Conservation (phyloP, 2,329 filamentous ascomycete species). For the Xylariaceae sp. region DNA sequence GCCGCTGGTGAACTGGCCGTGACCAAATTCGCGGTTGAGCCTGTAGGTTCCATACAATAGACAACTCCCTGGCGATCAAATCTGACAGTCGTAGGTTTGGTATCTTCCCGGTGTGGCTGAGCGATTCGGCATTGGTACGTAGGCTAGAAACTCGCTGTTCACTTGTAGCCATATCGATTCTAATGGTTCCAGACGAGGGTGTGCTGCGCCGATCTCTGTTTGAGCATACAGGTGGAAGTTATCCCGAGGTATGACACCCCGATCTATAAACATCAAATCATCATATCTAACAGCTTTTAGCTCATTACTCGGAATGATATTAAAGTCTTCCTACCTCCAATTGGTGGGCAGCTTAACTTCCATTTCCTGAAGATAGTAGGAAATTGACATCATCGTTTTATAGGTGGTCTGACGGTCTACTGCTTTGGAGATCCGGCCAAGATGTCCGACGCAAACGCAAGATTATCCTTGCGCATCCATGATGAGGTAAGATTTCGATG, state of each 20-base stretch:
- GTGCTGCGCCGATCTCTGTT: conserved; percentile 83
- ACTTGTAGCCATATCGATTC: background rate
- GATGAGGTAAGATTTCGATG: conserved; percentile 48
- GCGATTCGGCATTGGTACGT: conserved; percentile 79
- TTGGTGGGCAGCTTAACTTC: conserved; percentile 53
- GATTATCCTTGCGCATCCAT: conserved; percentile 79
- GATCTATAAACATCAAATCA: background rate
- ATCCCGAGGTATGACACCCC: conserved; percentile 65
- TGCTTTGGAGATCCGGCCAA: conserved; percentile 94
- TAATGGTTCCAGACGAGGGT: conserved; percentile 64
- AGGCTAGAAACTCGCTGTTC: background rate
- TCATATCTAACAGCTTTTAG: conserved; percentile 34
- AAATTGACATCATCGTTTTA: conserved; percentile 11
- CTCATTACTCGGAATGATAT: conserved; percentile 92
- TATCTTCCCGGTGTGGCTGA: conserved; percentile 86
- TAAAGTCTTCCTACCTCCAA: conserved; percentile 92
- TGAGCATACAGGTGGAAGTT: conserved; percentile 93
- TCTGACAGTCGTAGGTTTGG: conserved; percentile 54
- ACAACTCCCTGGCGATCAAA: background rate
- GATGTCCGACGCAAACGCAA: conserved; percentile 81
- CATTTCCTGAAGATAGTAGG: background rate
- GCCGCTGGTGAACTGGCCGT: conserved; percentile 83
- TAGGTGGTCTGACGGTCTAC: conserved; percentile 87
- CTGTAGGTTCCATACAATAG: conserved; percentile 54
- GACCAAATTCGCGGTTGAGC: conserved; percentile 95